Evolutionary conservation across 2,329 filamentous ascomycete genomes (phyloP).

Genomic region (Penicillium polonicum): DNA sequence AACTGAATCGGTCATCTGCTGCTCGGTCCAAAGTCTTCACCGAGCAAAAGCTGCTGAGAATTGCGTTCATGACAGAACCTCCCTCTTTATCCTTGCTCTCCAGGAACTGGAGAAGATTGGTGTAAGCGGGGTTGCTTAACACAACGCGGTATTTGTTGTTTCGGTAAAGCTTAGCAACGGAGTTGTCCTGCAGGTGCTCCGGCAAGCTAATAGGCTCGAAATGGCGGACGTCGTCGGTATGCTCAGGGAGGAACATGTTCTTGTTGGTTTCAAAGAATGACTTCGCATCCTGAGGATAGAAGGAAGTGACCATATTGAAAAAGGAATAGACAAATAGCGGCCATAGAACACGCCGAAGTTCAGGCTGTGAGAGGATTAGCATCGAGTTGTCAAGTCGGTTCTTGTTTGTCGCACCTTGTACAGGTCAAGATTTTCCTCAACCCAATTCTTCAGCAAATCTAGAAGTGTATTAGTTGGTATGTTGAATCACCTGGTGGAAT

Average conservation of each 20-base stretch:
- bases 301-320: constrained; percentile 71
- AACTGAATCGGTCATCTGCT: constrained; percentile 57
- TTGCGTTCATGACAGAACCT: constrained; percentile 71
- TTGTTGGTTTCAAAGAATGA: constrained; percentile 70
- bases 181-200: constrained; percentile 74
- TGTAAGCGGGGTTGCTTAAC: constrained; percentile 80
- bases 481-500: not conserved
- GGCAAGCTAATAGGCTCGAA: constrained; percentile 74
- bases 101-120: constrained; percentile 80
- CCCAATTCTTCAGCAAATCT: constrained; percentile 73
- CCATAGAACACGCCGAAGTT: constrained; percentile 85
- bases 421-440: constrained; percentile 87
- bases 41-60: constrained; percentile 64
- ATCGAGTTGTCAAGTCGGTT: not conserved
- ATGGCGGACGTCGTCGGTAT: constrained; percentile 74
- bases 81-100: constrained; percentile 83
- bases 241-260: constrained; percentile 69
- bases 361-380: constrained; percentile 58
- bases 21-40: constrained; percentile 60
- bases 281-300: constrained; percentile 69
- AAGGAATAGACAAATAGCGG: constrained; percentile 93
- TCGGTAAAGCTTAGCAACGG: constrained; percentile 75
- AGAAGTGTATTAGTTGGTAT: constrained; percentile 23
- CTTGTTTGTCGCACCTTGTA: constrained; percentile 67
- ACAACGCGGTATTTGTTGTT: constrained; percentile 87